Percentiles rank a stretch among this genome's conserved stretches.
Evolutionary conservation across 2,329 filamentous ascomycete genomes (phyloP).

Genomic region (Furcasterigmium furcatum): DNA sequence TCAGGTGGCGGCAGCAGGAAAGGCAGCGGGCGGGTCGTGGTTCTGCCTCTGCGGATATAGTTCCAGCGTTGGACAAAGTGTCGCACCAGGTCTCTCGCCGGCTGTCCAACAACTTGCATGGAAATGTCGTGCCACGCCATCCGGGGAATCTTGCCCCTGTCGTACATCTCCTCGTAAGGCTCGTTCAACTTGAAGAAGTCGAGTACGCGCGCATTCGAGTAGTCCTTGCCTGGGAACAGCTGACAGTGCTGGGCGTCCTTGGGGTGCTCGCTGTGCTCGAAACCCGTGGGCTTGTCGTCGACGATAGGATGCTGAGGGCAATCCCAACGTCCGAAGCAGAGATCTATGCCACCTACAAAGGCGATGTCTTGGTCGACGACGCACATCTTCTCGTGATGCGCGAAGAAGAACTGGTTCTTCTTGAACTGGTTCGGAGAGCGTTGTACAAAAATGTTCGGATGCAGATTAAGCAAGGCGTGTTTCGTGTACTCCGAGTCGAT

Average conservation of each 20-base stretch:
- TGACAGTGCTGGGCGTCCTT: conserved; percentile 94
- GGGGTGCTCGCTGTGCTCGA: conserved; percentile 73
- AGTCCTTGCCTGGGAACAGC: conserved; percentile 96
- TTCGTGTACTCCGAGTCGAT: conserved; percentile 99
- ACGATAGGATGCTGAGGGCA: conserved; percentile 87
- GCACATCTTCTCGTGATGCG: conserved; percentile 97
- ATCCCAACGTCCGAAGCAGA: conserved; percentile 97
- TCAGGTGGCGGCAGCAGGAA: conserved; percentile 93
- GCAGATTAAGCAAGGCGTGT: conserved; percentile 88
- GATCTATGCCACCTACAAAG: conserved; percentile 91
- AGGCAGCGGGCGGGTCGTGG: conserved; percentile 88
- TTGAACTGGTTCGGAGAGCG: conserved; percentile 96
- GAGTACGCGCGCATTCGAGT: conserved; percentile 92
- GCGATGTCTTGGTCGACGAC: conserved; percentile 94
- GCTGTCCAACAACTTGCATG: conserved; percentile 97
- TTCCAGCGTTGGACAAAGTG: conserved; percentile 99
- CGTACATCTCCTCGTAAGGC: conserved; percentile 98
- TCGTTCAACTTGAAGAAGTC: conserved; percentile 93
- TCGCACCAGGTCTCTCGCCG: conserved; percentile 86
- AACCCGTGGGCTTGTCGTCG: conserved; percentile 93
- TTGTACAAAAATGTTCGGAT: conserved; percentile 95
- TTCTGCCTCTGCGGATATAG: conserved; percentile 87
- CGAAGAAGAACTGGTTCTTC: conserved; percentile 99
- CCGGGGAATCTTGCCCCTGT: conserved; percentile 79
- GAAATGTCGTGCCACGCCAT: conserved; percentile 99